Evolutionary conservation across 148 eudicot genomes (phyloP).

Genomic region (Rhododendron griersonianum): DNA sequence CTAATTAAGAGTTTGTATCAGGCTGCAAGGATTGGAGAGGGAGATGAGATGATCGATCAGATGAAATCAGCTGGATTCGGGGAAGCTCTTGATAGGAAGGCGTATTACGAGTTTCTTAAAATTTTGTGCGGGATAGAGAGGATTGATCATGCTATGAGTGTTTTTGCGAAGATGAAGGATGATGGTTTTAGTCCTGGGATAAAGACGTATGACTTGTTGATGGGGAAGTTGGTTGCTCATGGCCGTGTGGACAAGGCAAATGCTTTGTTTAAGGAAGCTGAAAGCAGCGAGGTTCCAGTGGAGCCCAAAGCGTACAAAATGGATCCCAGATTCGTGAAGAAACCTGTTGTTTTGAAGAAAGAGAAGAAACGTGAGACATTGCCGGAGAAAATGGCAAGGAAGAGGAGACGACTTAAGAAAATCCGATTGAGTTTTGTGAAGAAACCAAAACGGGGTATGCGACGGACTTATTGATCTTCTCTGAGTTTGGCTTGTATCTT

Average conservation of each 20-base stretch:
- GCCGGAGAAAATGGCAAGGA: conserved; percentile 59
- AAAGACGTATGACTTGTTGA: conserved; percentile 71
- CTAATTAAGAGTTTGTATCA: conserved; percentile 77
- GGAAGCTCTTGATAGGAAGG: conserved; percentile 57
- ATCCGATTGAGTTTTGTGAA: conserved; percentile 62
- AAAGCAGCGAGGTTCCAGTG: conserved; percentile 37
- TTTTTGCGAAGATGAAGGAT: conserved; percentile 75
- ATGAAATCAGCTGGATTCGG: conserved; percentile 88
- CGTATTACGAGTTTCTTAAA: conserved; percentile 65
- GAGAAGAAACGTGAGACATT: conserved; percentile 51
- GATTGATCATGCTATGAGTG: conserved; percentile 73
- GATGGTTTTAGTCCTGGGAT: conserved; percentile 71
- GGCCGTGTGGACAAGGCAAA: conserved; percentile 56
- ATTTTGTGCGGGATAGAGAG: conserved; percentile 92
- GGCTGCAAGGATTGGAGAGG: conserved; percentile 88
- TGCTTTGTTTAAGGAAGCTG: conserved; percentile 69
- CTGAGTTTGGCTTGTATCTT: not conserved
- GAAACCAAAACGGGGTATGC: conserved; percentile 39
- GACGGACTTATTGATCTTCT: conserved; percentile 34
- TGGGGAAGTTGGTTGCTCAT: conserved; percentile 71
- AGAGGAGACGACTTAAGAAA: conserved; percentile 43
- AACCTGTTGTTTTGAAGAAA: conserved; percentile 48
- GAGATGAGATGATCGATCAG: conserved; percentile 87
- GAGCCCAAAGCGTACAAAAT: conserved; percentile 63
- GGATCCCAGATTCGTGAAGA: conserved; percentile 68